phyloP scores from a whole-genome alignment of 352 stramenopile genomes.

The Pythium monospermum region DNA sequence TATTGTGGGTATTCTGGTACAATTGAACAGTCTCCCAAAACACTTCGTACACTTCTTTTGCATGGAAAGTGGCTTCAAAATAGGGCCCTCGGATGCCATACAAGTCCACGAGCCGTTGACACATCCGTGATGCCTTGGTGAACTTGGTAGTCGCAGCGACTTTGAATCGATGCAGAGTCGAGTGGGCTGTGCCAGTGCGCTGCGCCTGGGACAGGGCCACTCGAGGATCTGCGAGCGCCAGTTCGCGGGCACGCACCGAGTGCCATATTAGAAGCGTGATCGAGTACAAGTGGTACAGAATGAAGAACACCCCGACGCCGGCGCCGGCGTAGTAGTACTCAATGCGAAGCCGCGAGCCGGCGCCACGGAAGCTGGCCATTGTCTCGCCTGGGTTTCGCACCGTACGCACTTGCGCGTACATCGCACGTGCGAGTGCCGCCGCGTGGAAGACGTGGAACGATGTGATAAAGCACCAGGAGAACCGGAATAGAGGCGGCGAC shows the following conservation, averaged over 20 bases:
- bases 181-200: too few species aligned
- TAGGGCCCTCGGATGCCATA: slow-evolving; percentile 12
- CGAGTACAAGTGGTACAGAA: background rate
- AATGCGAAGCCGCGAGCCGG: background rate
- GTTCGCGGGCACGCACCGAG: background rate
- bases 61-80: slow-evolving; percentile 13
- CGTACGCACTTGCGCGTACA: background rate
- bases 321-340: background rate
- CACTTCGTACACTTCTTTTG: slow-evolving; percentile 11
- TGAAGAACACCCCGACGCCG: background rate
- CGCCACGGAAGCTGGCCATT: background rate
- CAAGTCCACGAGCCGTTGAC: background rate
- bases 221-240: slow-evolving; percentile 1
- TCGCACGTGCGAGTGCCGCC: background rate
- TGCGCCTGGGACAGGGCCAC: background rate
- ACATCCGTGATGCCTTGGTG: too few species aligned
- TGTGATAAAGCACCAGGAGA: background rate
- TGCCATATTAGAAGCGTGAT: background rate
- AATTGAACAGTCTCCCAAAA: slow-evolving; percentile 4
- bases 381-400: background rate
- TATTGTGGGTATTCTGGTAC: slow-evolving; percentile 4
- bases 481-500: background rate
- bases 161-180: too few species aligned
- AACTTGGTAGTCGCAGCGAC: too few species aligned
- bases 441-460: background rate